Evolutionary conservation across 306 rosid genomes (phyloP).

Genomic region (Vachellia collinsii): DNA sequence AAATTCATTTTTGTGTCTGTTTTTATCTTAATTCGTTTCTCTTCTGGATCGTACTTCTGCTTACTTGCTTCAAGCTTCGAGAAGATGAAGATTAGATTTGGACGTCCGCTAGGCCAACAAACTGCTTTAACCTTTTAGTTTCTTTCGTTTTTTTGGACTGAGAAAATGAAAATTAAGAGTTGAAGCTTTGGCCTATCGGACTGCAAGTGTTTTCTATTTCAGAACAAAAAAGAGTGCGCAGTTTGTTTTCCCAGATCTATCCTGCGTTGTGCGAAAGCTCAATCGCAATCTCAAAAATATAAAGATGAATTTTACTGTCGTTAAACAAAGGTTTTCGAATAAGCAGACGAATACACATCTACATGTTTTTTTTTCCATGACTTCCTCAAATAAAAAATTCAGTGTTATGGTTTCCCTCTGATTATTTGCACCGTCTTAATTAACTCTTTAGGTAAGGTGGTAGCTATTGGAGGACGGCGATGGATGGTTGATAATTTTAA

Average conservation of each 20-base stretch:
- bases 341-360: not conserved
- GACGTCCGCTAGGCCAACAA: not conserved
- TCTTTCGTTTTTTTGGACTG: not conserved
- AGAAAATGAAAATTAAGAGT: not conserved
- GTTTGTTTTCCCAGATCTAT: not conserved
- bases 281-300: not conserved
- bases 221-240: not conserved
- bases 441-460: conserved; percentile 24
- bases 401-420: not conserved
- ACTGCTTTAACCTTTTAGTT: not conserved
- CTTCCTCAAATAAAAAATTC: not conserved
- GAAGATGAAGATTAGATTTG: conserved; percentile 7
- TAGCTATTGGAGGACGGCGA: conserved; percentile 4
- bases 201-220: not conserved
- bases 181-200: not conserved
- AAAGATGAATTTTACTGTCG: not conserved
- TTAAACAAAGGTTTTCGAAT: not conserved
- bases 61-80: not conserved
- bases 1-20: not conserved
- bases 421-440: conserved; percentile 3
- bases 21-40: not conserved
- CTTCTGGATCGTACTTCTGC: not conserved
- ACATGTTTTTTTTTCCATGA: not conserved
- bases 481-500: conserved; percentile 33
- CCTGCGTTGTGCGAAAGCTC: not conserved